phyloP scores from a whole-genome alignment of 495 filamentous ascomycete genomes.

The Tuber aestivum region DNA sequence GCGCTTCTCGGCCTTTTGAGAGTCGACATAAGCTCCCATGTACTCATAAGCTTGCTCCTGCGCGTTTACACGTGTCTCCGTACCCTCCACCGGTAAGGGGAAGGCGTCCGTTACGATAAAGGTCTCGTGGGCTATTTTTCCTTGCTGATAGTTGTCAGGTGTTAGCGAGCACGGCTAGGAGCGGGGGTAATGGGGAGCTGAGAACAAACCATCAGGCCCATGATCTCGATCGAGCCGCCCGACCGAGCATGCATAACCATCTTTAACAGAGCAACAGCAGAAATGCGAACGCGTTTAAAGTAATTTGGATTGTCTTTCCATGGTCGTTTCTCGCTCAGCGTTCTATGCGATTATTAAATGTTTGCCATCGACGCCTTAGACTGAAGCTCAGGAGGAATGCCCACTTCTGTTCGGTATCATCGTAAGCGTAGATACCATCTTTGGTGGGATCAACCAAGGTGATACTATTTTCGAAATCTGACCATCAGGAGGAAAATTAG shows the following conservation, averaged over 20 bases:
- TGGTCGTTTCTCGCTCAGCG: conserved; percentile 55
- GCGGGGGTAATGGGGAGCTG: background rate
- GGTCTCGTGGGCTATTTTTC: conserved; percentile 73
- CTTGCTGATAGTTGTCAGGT: conserved; percentile 51
- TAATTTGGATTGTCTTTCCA: conserved; percentile 79
- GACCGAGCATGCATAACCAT: conserved; percentile 99
- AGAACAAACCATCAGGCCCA: conserved; percentile 74
- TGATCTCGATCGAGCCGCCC: conserved; percentile 85
- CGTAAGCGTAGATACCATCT: conserved; percentile 86
- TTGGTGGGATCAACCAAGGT: conserved; percentile 74
- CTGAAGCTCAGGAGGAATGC: conserved; percentile 5
- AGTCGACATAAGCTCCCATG: conserved; percentile 74
- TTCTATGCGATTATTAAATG: conserved; percentile 18
- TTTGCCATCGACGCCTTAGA: background rate
- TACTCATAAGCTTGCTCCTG: conserved; percentile 94
- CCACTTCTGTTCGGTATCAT: conserved; percentile 58
- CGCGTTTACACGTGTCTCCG: conserved; percentile 95
- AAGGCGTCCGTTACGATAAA: conserved; percentile 94
- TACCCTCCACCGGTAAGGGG: conserved; percentile 91
- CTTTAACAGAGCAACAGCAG: conserved; percentile 87
- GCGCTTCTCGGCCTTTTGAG: conserved; percentile 65
- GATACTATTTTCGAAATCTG: conserved; percentile 86
- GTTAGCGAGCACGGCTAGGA: background rate
- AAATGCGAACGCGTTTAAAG: conserved; percentile 91
- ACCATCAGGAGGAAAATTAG: conserved; percentile 15